These are phyloP conservation scores for Lachnellula occidentalis DNA, from an alignment of 2,329 filamentous ascomycete genomes.

Conservation along the genomic window DNA sequence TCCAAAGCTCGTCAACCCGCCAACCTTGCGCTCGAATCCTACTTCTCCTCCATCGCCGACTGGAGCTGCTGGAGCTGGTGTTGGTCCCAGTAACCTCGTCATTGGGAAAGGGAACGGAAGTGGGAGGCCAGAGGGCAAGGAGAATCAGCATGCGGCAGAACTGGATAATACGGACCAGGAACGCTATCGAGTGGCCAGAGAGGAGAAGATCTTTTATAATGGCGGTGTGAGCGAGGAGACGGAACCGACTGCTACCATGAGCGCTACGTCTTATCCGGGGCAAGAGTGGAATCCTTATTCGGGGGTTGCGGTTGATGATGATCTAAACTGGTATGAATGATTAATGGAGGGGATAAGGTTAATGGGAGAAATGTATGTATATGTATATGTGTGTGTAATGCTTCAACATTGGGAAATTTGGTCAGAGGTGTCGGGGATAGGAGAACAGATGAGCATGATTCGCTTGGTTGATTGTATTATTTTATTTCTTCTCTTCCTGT, in stretches of 20 bases:
- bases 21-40: not conserved
- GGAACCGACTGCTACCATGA: conserved; percentile 46
- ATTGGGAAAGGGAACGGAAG: not conserved
- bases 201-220: conserved; percentile 48
- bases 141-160: not conserved
- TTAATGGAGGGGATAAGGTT: not conserved
- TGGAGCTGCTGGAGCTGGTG: not conserved
- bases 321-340: not conserved
- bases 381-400: not conserved
- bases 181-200: conserved; percentile 20
- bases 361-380: not conserved
- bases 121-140: not conserved
- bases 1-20: conserved; percentile 5
- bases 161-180: conserved; percentile 2
- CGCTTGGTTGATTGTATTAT: too few relatives aligned
- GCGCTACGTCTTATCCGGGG: conserved; percentile 62
- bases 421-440: too few relatives aligned
- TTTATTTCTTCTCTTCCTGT: not conserved
- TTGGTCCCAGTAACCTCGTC: not conserved
- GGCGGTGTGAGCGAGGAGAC: conserved; percentile 38
- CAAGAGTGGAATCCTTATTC: conserved; percentile 52
- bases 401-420: too few relatives aligned
- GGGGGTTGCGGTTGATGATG: conserved; percentile 1
- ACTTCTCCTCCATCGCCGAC: not conserved
- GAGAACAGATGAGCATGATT: too few relatives aligned